Base-by-base conservation (phyloP, 176 grass and related monocot genomes). In the Calamus simplicifolius region DNA sequence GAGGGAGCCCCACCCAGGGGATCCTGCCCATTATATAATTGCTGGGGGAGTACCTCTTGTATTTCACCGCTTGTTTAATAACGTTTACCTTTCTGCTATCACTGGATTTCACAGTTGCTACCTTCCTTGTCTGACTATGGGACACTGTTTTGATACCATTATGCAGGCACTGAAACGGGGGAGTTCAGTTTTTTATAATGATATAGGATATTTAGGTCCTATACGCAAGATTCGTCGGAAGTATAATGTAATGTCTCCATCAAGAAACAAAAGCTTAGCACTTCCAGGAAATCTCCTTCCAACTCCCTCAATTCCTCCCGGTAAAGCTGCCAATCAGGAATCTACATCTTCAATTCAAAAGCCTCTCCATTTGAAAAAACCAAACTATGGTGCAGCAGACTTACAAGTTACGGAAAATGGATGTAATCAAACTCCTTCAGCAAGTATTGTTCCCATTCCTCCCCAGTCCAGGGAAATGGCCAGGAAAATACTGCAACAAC, bases 401-500 rank as follows among this genome's bases (percentile, higher is more conserved):
- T 3, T 38, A 4, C 29, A 56, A 7, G 14, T 12, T 52, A 57
- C 29, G 19, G 27, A 55, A 50, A 49, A 64, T 43, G 35, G 35
- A 10, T 10, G 12, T 56, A 25, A 38, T 62, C 57, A 5, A 73
- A 15, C 57, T 29, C 5, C 19, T 66, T 56, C 16, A 6, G 63
- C 26, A 30, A 56, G 23, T 48, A 53, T 70, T 76, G 66, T 57
- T 71, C 61, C 73, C 60, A 59, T 72, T 31, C 77, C 81, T 62
- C 49, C 50, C 18, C 77, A 84, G 12, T 89, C 77, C 51, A 51
- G 43, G 75, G 53, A 84, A 53, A 89, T 78, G 73, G 77, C 81
- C 57, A 59, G 65, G 12, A 80, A 78, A 64, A 89, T 89, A 84
- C 67, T 84, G 52, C 59, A 77, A 31, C 69, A 89, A 60, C 85